Conservation (phyloP, 371 early-diverging fungal species). For the Batrachochytrium dendrobatidis region DNA sequence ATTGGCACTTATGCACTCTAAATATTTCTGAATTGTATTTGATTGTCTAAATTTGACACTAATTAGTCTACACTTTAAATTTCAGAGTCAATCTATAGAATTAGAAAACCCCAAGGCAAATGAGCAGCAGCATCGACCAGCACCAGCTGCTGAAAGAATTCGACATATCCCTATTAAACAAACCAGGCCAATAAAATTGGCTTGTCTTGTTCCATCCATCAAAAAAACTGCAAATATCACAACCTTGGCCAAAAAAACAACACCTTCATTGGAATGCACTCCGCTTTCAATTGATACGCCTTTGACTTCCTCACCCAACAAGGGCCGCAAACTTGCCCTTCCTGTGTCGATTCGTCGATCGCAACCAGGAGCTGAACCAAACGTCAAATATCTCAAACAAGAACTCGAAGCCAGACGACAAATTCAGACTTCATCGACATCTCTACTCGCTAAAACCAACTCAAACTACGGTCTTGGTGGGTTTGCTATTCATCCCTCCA, state of each 20-base stretch:
- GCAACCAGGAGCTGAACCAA: slow-evolving; percentile 16
- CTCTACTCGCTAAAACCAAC: slow-evolving; percentile 7
- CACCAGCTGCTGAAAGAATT: too few species aligned
- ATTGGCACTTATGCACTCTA: too few species aligned
- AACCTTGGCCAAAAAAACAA: neutral
- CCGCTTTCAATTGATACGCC: neutral
- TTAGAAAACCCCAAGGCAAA: too few species aligned
- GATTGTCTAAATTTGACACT: too few species aligned
- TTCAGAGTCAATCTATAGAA: too few species aligned
- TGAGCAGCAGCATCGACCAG: too few species aligned
- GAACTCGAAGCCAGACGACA: slow-evolving; percentile 16
- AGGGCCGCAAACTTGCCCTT: slow-evolving; percentile 12
- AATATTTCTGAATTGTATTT: too few species aligned
- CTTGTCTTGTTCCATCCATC: too few species aligned
- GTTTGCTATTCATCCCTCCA: slow-evolving; percentile 18
- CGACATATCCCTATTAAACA: too few species aligned
- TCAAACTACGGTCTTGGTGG: slow-evolving; percentile 11
- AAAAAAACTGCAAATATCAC: neutral
- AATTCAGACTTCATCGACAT: slow-evolving; percentile 17
- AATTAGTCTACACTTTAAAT: too few species aligned
- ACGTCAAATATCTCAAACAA: slow-evolving; percentile 11
- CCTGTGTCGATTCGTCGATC: slow-evolving; percentile 15
- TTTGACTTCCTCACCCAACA: neutral
- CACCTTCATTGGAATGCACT: neutral
- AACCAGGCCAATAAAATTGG: too few species aligned